phyloP scores from a whole-genome alignment of 352 stramenopile species.

The Pythium scleroteichum region DNA sequence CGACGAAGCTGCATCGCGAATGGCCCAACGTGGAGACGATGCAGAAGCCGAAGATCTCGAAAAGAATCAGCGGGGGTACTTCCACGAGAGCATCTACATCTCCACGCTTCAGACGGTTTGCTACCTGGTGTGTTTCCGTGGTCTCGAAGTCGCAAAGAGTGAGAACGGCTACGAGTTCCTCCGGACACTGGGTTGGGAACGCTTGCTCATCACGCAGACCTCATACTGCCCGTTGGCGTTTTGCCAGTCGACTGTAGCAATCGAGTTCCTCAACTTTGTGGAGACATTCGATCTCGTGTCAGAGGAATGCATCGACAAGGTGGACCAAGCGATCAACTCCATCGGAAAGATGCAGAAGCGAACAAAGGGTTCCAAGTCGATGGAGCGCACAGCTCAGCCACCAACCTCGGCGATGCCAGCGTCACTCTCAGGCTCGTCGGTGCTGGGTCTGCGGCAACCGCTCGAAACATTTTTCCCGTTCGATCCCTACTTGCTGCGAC shows the following conservation, averaged over 20 bases:
- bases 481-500: slow-evolving; percentile 95
- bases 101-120: slow-evolving; percentile 94
- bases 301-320: slow-evolving; percentile 68
- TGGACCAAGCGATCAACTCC: slow-evolving; percentile 70
- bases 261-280: slow-evolving; percentile 81
- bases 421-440: slow-evolving; percentile 21
- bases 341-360: slow-evolving; percentile 37
- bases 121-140: slow-evolving; percentile 97
- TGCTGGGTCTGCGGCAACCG: slow-evolving; percentile 59
- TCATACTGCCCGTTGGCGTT: slow-evolving; percentile 72
- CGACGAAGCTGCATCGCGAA: slow-evolving; percentile 23
- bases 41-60: slow-evolving; percentile 33
- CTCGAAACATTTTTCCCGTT: slow-evolving; percentile 96
- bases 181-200: slow-evolving; percentile 80
- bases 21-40: slow-evolving; percentile 23
- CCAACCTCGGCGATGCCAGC: slow-evolving; percentile 31
- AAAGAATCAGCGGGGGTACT: slow-evolving; percentile 30
- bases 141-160: slow-evolving; percentile 79
- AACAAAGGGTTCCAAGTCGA: slow-evolving; percentile 48
- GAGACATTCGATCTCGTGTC: slow-evolving; percentile 79
- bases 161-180: slow-evolving; percentile 80
- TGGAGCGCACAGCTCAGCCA: slow-evolving; percentile 66
- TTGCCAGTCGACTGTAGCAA: slow-evolving; percentile 78
- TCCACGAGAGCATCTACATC: slow-evolving; percentile 78
- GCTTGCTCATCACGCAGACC: slow-evolving; percentile 56